Percentiles rank a stretch among this genome's conserved stretches.
phyloP scores from a whole-genome alignment of 495 filamentous ascomycete genomes.

The Talaromyces adpressus region DNA sequence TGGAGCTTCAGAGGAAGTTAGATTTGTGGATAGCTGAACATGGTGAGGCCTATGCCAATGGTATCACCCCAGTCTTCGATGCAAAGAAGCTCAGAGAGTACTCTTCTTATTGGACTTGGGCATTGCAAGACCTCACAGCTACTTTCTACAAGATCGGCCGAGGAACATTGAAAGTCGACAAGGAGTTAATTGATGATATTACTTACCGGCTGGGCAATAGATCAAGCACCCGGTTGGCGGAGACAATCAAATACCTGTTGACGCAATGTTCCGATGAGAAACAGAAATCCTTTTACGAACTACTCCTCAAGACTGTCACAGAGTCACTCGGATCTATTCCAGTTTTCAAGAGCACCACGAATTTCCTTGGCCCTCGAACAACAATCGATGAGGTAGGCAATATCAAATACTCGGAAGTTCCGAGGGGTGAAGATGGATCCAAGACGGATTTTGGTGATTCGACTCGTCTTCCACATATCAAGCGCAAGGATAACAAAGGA shows the following conservation, averaged over 20 bases:
- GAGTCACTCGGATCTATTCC: neutral
- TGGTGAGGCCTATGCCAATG: conserved; percentile 90
- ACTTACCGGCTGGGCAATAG: conserved; percentile 37
- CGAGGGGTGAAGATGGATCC: neutral
- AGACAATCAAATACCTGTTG: neutral
- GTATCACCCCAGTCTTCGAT: conserved; percentile 91
- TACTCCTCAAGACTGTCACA: neutral
- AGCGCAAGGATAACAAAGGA: neutral
- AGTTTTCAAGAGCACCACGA: neutral
- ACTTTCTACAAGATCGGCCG: conserved; percentile 99
- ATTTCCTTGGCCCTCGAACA: neutral
- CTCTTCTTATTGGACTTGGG: conserved; percentile 99
- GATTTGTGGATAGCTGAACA: conserved; percentile 96
- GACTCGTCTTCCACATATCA: neutral
- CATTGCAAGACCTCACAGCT: conserved; percentile 86
- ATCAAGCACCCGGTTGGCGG: neutral
- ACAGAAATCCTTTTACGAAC: neutral
- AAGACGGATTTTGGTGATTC: neutral
- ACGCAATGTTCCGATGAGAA: neutral
- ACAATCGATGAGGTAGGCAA: neutral
- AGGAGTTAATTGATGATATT: conserved; percentile 86
- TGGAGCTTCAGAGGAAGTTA: conserved; percentile 44
- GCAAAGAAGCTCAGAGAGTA: conserved; percentile 89
- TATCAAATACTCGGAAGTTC: neutral
- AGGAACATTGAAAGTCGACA: conserved; percentile 83